Base-by-base conservation (phyloP, 305 asterid species). In the Fraxinus floribunda region DNA sequence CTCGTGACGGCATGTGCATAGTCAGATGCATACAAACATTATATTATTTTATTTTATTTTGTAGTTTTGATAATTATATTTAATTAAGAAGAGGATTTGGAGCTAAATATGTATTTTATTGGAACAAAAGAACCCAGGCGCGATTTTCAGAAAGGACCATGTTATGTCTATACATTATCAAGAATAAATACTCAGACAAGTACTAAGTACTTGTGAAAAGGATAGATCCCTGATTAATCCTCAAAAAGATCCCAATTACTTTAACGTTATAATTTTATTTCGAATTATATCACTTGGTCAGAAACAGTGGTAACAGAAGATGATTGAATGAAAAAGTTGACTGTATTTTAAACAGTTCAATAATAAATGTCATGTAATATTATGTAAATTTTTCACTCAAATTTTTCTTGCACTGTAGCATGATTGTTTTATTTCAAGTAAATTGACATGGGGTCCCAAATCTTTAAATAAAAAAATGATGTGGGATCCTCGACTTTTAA, bases 1-100 rank as follows among this genome's bases (percentile, higher is more conserved):
- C 41, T 70, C 75, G 46, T 5, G 85, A 80, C 55, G 68, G 73
- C 89, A 81, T 84, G 87, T 86, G 87, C 87, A 77, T 77, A 36
- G 18, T 36, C 52, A 36, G n/a, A 84, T 72, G 79, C 84, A 38
- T 82, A 84, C 89, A 86, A 80, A 76, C 35, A 34, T 71, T n/a
- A 70, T 68, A 29, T 8, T 24, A 64, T 64, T 20, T 62, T 66
- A 64, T 66, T 62, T 18, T 57, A 11, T 62, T 62, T 64, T 22
- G 24, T 32, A 71, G 10, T 30, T 34, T 34, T 2, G 36, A 26
- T 66, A 26, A 66, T 66, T 3, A 11, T 71, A 30, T 71, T 32
- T 71, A 71, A 71, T 71, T 32, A 32, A 30, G 76, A 34, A 71
- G 76, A 32, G 39, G 76, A 30, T 71, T 71, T 32, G 44, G 76